Evolutionary conservation across 2,329 filamentous ascomycete species (phyloP), one percentile per base, ranked within the genome.

Genomic region (Amauroascus niger): DNA sequence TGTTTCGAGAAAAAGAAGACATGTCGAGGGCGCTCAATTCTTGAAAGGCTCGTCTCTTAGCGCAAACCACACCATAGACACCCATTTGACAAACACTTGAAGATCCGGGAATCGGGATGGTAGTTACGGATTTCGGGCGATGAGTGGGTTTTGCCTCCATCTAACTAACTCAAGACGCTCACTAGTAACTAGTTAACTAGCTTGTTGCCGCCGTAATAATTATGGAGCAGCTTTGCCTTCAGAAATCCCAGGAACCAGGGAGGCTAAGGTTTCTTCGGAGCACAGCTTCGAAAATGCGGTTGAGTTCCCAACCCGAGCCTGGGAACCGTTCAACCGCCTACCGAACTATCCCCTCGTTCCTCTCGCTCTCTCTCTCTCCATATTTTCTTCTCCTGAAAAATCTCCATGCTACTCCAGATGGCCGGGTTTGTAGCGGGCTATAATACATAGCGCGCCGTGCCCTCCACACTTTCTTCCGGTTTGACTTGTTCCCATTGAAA

Each of bases 251-350:
- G 14, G 22, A 32, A 50, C 9, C 35, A 32, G 47, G 47, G 37
- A 30, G 22, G 22, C 48, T 50, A 50, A 14, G 20, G 14, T 18
- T 32, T 50, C 33, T 28, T 41, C 35, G 37, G 35, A 41, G 35
- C 48, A 43, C 48, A 43, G 24, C 35, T 41, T 50, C 37, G 14
- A 32, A 30, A 22, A 28, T 30, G 37, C 18, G 24, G 48, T 50
- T 50, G 22, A 50, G 35, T 50, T 50, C n/a, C 22, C 48, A 50
- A 50, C 48, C 48, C 48, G 48, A 50, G 24, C 22, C 8, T 50
- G 28, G 48, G 48, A 50, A 37, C 48, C 48, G 48, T 22, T 43
- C 18, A 24, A 16, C 16, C 22, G 20, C n/a, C 47, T 41, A 30
- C 33, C 48, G 28, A 28, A 41, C 22, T 22, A 30, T 22, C 39